Conservation (phyloP, 352 stramenopile species). For the Phytophthora macrochlamydospora region DNA sequence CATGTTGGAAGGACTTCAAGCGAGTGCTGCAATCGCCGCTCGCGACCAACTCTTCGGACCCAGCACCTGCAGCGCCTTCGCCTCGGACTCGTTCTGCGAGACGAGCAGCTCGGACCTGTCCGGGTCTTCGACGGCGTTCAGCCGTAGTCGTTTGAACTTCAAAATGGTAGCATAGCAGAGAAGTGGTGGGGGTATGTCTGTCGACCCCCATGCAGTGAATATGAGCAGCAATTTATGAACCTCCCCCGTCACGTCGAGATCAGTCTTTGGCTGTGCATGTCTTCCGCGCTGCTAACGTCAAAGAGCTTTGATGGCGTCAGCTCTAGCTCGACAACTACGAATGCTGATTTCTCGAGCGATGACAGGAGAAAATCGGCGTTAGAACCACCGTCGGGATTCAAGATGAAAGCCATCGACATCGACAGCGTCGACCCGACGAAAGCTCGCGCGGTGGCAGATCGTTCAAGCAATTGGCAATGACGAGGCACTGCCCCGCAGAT, state of each 20-base stretch:
- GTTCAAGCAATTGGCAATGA: too few species aligned
- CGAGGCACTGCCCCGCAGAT: too few species aligned
- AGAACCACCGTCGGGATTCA: too few species aligned
- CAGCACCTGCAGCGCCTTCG: conserved; percentile 22
- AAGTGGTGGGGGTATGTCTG: not conserved
- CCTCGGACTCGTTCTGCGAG: conserved; percentile 27
- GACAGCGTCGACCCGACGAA: too few species aligned
- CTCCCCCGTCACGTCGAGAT: too few species aligned
- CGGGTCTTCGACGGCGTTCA: conserved; percentile 13
- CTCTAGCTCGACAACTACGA: not conserved
- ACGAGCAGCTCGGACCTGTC: conserved; percentile 27
- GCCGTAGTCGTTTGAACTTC: conserved; percentile 1
- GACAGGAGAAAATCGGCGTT: too few species aligned
- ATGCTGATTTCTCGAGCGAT: not conserved
- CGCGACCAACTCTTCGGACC: conserved; percentile 28
- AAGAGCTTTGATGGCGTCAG: not conserved
- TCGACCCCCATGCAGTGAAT: not conserved
- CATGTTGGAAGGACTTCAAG: conserved; percentile 31
- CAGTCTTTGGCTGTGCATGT: not conserved
- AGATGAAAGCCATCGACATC: too few species aligned
- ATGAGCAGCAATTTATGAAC: not conserved
- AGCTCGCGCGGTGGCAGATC: too few species aligned
- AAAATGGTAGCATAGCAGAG: not conserved
- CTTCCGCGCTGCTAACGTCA: not conserved
- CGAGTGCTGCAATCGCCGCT: conserved; percentile 25